Evolutionary conservation across 2,329 filamentous ascomycete genomes (phyloP).

Genomic region (Cladosporium cucumerinum): DNA sequence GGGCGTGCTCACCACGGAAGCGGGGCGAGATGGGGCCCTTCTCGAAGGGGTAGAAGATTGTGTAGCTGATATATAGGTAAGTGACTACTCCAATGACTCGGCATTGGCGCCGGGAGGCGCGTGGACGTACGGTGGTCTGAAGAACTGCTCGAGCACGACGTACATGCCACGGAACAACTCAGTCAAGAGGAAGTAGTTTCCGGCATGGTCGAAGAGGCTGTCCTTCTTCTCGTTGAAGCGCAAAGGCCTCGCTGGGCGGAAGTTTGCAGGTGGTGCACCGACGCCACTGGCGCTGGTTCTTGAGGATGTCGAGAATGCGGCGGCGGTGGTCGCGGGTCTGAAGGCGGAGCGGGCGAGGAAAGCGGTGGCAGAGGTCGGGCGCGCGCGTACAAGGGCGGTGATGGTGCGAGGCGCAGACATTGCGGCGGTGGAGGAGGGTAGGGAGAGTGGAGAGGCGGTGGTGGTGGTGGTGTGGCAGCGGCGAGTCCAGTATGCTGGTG

Average conservation of each 20-base stretch:
- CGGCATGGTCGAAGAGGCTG: slow-evolving; percentile 74
- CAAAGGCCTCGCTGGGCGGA: slow-evolving; percentile 70
- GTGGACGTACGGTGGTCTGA: slow-evolving; percentile 84
- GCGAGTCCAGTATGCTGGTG: not conserved
- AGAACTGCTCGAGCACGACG: slow-evolving; percentile 94
- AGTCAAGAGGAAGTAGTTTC: slow-evolving; percentile 90
- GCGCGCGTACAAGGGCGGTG: slow-evolving; percentile 46
- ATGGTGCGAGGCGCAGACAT: slow-evolving; percentile 50
- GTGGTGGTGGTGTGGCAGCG: slow-evolving; percentile 14
- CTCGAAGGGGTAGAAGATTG: slow-evolving; percentile 98
- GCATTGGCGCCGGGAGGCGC: not conserved
- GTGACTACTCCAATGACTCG: slow-evolving; percentile 1
- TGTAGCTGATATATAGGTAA: slow-evolving; percentile 63
- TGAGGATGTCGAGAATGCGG: slow-evolving; percentile 63
- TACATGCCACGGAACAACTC: slow-evolving; percentile 99
- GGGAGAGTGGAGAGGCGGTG: slow-evolving; percentile 62
- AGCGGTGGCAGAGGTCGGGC: slow-evolving; percentile 35
- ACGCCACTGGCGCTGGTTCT: slow-evolving; percentile 62
- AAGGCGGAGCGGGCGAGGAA: slow-evolving; percentile 38
- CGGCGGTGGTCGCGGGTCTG: slow-evolving; percentile 47
- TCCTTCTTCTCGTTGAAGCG: slow-evolving; percentile 80
- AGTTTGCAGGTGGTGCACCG: slow-evolving; percentile 75
- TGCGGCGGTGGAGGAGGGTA: slow-evolving; percentile 70
- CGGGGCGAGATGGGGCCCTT: slow-evolving; percentile 97
- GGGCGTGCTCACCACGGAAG: slow-evolving; percentile 96